Conservation (phyloP, 352 stramenopile genomes). For the Globisporangium cylindrosporum region DNA sequence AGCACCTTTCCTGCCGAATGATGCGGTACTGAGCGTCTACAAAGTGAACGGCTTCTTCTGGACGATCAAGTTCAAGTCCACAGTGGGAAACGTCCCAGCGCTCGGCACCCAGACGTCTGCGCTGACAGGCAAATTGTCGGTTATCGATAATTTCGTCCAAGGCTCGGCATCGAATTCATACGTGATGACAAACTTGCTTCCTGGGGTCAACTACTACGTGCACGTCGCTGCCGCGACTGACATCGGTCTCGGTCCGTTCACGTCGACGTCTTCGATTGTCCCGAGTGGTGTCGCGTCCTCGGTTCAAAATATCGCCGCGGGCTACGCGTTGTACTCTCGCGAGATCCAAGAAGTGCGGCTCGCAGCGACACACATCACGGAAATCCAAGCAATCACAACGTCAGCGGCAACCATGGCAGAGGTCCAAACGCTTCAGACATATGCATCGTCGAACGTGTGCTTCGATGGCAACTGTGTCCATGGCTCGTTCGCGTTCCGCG, state of each 20-base stretch:
- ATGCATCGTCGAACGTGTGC: slow-evolving; percentile 38
- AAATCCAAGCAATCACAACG: slow-evolving; percentile 69
- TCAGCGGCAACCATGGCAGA: slow-evolving; percentile 59
- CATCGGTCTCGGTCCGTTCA: slow-evolving; percentile 52
- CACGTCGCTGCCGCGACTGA: slow-evolving; percentile 58
- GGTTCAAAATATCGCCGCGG: slow-evolving; percentile 51
- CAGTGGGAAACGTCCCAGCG: slow-evolving; percentile 57
- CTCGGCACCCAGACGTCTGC: slow-evolving; percentile 28
- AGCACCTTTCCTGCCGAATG: slow-evolving; percentile 36
- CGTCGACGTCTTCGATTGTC: slow-evolving; percentile 29
- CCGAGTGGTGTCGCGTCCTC: slow-evolving; percentile 44
- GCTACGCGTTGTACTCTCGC: slow-evolving; percentile 49
- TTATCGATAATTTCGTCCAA: slow-evolving; percentile 41
- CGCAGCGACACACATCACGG: slow-evolving; percentile 59
- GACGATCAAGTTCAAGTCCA: slow-evolving; percentile 81
- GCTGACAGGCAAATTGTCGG: slow-evolving; percentile 27
- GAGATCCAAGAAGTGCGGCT: slow-evolving; percentile 74
- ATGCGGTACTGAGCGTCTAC: slow-evolving; percentile 44
- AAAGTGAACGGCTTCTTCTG: slow-evolving; percentile 81
- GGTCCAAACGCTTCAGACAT: slow-evolving; percentile 71
- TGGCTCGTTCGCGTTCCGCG: slow-evolving; percentile 58
- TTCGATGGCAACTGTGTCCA: slow-evolving; percentile 44
- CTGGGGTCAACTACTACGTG: slow-evolving; percentile 69
- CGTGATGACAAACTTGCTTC: slow-evolving; percentile 44
- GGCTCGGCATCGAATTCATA: slow-evolving; percentile 38